Evolutionary conservation across 73 alveolate genomes (phyloP).

Genomic region (Blepharisma stoltei): DNA sequence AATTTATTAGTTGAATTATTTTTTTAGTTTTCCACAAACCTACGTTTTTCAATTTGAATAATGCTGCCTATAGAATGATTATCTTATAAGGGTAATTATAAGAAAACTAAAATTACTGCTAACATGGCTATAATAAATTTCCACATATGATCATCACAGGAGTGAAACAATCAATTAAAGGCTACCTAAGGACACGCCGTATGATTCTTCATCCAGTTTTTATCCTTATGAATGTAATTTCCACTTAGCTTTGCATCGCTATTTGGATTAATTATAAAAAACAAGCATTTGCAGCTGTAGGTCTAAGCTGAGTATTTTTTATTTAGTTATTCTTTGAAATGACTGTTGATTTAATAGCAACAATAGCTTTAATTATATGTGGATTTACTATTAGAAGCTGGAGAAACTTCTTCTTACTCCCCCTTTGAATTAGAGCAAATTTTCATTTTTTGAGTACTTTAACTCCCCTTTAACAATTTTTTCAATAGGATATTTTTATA

Average conservation of each 20-base stretch:
- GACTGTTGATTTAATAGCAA: constrained; percentile 10
- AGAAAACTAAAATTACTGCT: too few species aligned
- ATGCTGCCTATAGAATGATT: too few species aligned
- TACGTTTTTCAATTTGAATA: too few species aligned
- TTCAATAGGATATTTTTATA: too few species aligned
- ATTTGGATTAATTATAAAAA: constrained; percentile 18
- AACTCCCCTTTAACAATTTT: too few species aligned
- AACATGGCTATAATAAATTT: too few species aligned
- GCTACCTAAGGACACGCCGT: background rate
- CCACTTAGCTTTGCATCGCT: constrained; percentile 1
- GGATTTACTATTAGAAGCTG: background rate
- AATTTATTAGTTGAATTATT: too few species aligned
- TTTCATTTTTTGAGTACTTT: too few species aligned
- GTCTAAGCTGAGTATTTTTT: background rate
- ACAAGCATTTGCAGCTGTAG: constrained; percentile 21
- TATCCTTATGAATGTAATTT: constrained; percentile 19
- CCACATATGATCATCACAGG: background rate
- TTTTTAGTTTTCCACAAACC: too few species aligned
- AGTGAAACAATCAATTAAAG: constrained; percentile 8
- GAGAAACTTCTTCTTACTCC: too few species aligned
- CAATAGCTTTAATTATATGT: background rate
- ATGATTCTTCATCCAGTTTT: constrained; percentile 10
- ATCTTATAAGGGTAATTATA: too few species aligned
- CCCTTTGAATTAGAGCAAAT: too few species aligned
- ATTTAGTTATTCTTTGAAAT: constrained; percentile 11